Evolutionary conservation across 805 yeast genomes (phyloP).

Genomic region (Candida morakotiae): DNA sequence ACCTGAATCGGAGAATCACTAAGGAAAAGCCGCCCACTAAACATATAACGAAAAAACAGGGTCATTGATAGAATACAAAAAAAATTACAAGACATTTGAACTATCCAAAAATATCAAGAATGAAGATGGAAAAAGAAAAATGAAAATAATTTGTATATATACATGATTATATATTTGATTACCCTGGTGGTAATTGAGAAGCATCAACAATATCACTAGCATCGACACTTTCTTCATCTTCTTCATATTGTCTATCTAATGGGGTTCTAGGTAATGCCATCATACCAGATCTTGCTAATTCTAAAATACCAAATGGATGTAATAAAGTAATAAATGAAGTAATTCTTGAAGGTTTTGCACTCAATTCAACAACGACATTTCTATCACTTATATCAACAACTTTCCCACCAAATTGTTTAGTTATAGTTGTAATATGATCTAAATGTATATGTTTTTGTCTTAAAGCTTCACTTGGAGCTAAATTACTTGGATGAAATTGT

Average conservation of each 20-base stretch:
- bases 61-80: too few relatives aligned
- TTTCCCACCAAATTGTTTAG: constrained; percentile 87
- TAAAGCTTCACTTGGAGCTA: constrained; percentile 86
- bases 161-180: too few relatives aligned
- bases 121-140: too few relatives aligned
- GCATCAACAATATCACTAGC: constrained; percentile 78
- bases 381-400: constrained; percentile 89
- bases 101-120: too few relatives aligned
- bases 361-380: constrained; percentile 88
- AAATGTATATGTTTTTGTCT: constrained; percentile 91
- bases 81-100: too few relatives aligned
- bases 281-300: constrained; percentile 97
- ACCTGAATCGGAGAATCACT: too few relatives aligned
- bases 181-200: constrained; percentile 94
- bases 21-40: too few relatives aligned
- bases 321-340: constrained; percentile 81
- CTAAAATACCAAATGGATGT: constrained; percentile 95
- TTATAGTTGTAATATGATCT: constrained; percentile 74
- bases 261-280: constrained; percentile 98
- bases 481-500: constrained; percentile 80
- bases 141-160: too few relatives aligned
- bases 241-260: constrained; percentile 47
- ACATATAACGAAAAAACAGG: too few relatives aligned
- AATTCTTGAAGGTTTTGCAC: constrained; percentile 90
- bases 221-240: constrained; percentile 47